A percentile compares a stretch with the other conserved stretches of the same genome.
Conservation (phyloP, 1,284 basidiomycete genomes). For the Pseudozyma hubeiensis region DNA sequence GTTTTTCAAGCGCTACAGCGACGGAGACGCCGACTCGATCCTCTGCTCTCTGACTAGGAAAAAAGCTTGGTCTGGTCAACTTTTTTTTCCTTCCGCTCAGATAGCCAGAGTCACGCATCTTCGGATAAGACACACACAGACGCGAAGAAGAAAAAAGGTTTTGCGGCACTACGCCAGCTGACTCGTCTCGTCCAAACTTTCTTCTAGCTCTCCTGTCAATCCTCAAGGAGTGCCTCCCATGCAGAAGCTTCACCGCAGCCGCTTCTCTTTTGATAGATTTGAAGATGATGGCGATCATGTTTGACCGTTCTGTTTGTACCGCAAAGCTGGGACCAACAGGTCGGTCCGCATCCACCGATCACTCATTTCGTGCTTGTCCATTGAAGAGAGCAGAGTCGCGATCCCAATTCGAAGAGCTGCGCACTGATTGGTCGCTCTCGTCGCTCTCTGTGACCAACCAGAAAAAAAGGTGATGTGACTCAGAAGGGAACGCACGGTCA, state of each 20-base stretch:
- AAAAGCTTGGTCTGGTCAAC: neutral
- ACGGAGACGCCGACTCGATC: neutral
- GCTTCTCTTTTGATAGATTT: no score
- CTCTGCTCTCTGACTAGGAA: neutral
- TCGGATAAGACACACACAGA: slow-evolving; percentile 4
- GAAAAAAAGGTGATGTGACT: neutral
- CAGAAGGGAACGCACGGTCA: neutral
- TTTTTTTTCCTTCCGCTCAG: neutral
- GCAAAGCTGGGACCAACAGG: neutral
- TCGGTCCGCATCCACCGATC: neutral
- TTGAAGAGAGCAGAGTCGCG: neutral
- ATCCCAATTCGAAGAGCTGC: neutral
- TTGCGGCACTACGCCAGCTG: slow-evolving; percentile 1
- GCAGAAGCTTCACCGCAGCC: no score
- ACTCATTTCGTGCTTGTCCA: neutral
- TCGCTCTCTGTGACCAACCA: neutral
- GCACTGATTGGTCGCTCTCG: slow-evolving; percentile 5
- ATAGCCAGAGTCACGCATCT: slow-evolving; percentile 5
- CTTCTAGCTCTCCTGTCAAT: neutral
- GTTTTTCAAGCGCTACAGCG: slow-evolving; percentile 4
- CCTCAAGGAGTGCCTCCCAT: no score
- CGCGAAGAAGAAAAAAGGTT: slow-evolving; percentile 12
- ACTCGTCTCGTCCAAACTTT: slow-evolving; percentile 1
- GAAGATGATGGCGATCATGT: no score
- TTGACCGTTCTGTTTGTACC: neutral